phyloP scores from a whole-genome alignment of 2,329 filamentous ascomycete genomes.

The Xylaria multiplex region DNA sequence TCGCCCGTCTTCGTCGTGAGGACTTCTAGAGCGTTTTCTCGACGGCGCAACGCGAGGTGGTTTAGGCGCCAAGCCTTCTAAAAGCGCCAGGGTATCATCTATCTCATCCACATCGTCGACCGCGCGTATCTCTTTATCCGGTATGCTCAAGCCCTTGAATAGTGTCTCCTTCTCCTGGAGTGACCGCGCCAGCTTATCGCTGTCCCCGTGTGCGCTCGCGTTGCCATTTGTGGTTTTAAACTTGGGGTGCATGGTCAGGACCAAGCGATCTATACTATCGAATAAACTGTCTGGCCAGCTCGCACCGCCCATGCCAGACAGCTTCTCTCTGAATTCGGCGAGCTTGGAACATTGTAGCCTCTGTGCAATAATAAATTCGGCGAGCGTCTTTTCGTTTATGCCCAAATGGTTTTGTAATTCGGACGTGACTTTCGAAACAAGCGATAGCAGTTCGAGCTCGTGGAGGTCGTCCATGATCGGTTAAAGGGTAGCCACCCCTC shows the following conservation, averaged over 20 bases:
- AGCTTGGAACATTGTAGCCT: conserved; percentile 78
- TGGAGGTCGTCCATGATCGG: conserved; percentile 84
- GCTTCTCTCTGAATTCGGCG: conserved; percentile 77
- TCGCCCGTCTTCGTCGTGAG: conserved; percentile 53
- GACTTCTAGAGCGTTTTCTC: conserved; percentile 70
- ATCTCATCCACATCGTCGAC: conserved; percentile 70
- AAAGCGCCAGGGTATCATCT: conserved; percentile 89
- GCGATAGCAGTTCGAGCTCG: conserved; percentile 89
- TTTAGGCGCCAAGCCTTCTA: conserved; percentile 86
- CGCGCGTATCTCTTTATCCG: conserved; percentile 71
- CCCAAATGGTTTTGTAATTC: conserved; percentile 95
- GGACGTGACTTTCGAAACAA: conserved; percentile 93
- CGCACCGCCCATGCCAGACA: conserved; percentile 80
- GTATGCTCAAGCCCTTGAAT: conserved; percentile 90
- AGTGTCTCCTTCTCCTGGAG: conserved; percentile 81
- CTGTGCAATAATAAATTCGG: conserved; percentile 95
- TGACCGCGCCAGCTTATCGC: conserved; percentile 54
- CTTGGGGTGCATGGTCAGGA: conserved; percentile 89
- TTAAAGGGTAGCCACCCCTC: conserved; percentile 8
- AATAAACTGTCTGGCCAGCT: conserved; percentile 86
- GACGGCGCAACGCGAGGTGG: conserved; percentile 56
- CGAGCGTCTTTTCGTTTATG: conserved; percentile 91
- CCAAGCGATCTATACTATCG: conserved; percentile 89
- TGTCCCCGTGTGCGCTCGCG: conserved; percentile 56
- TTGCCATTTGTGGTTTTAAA: conserved; percentile 64